Evolutionary conservation across 129 eudicot species (phyloP).

Genomic region (sunflower (Helianthus annuus)): DNA sequence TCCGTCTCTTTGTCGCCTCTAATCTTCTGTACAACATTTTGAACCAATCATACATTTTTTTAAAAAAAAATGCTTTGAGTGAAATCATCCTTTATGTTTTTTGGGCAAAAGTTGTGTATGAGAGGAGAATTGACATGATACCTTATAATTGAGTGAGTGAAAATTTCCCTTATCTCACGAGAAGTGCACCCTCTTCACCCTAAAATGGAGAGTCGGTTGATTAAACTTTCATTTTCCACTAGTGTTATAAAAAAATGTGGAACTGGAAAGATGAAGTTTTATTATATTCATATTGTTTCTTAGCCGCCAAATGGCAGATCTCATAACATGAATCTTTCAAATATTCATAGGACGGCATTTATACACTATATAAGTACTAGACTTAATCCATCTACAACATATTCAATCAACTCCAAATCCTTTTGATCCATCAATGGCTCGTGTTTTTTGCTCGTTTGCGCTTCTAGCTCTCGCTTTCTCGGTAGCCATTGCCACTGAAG

Average conservation of each 20-base stretch:
- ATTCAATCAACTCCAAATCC: not conserved
- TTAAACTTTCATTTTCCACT: not conserved
- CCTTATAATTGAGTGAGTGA: too few relatives aligned
- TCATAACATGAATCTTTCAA: conserved; percentile 12
- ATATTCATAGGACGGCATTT: conserved; percentile 18
- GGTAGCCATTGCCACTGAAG: conserved; percentile 23
- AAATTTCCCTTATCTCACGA: too few relatives aligned
- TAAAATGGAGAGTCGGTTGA: too few relatives aligned
- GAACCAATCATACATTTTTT: too few relatives aligned
- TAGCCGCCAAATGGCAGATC: not conserved
- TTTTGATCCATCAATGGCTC: conserved; percentile 32
- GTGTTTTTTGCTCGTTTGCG: conserved; percentile 14
- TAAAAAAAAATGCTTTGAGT: too few relatives aligned
- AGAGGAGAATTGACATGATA: too few relatives aligned
- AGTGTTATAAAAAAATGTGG: not conserved
- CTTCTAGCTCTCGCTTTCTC: conserved; percentile 26
- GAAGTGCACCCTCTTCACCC: too few relatives aligned
- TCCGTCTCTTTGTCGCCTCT: too few relatives aligned
- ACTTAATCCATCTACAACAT: conserved; percentile 2
- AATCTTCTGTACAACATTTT: too few relatives aligned
- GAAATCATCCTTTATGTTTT: too few relatives aligned
- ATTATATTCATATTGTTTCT: too few relatives aligned
- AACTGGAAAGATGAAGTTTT: not conserved
- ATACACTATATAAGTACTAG: not conserved
- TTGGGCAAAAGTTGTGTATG: too few relatives aligned